A percentile compares a stretch with the other conserved stretches of the same genome.
These are phyloP conservation scores for Ophiostoma novo-ulmi DNA, from an alignment of 2,329 filamentous ascomycete genomes.

Conservation along the genomic window DNA sequence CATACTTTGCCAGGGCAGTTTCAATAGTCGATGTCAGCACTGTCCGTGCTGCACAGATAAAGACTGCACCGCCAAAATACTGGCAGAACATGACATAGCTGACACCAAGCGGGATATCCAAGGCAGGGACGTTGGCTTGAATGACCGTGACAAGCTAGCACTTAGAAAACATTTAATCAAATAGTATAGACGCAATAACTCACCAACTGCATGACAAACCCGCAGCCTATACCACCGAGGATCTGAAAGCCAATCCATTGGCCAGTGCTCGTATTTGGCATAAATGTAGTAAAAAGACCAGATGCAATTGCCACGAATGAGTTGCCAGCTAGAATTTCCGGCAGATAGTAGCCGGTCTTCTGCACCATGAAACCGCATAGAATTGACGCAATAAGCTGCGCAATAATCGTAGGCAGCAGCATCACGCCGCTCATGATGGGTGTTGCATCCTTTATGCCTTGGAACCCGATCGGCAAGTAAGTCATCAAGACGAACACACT, in stretches of 20 bases:
- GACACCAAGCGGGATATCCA: neutral
- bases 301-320: neutral
- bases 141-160: neutral
- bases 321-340: neutral
- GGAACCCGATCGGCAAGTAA: neutral
- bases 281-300: neutral
- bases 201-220: neutral
- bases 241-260: neutral
- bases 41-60: neutral
- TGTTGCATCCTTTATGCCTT: neutral
- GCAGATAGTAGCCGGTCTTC: neutral
- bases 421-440: neutral
- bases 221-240: neutral
- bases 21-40: neutral
- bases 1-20: neutral
- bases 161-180: neutral
- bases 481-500: neutral
- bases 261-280: neutral
- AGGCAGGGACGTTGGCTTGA: neutral
- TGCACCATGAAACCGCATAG: neutral
- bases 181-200: neutral
- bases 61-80: neutral
- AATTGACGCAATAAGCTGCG: neutral
- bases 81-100: conserved; percentile 6
- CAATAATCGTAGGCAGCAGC: neutral